Percentiles rank a stretch among this genome's conserved stretches.
phyloP scores from a whole-genome alignment of 139 green algal species.

The Gonium pectorale region DNA sequence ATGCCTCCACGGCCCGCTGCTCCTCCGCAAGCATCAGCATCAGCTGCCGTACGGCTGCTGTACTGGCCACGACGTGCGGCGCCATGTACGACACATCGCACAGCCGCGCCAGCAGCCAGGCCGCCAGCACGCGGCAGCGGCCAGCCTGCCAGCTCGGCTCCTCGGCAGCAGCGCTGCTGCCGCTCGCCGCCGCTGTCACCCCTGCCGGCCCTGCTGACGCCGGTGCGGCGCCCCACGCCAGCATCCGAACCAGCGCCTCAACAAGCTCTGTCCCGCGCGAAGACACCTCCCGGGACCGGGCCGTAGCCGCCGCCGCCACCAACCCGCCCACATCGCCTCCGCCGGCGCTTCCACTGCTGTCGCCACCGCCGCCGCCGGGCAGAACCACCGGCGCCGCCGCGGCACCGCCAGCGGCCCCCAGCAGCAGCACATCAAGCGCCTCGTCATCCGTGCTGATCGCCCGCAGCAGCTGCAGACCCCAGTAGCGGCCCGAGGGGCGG shows the following conservation, averaged over 20 bases:
- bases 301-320: neutral
- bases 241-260: neutral
- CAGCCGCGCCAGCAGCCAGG: constrained; percentile 34
- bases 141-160: constrained; percentile 12
- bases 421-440: neutral
- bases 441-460: constrained; percentile 24
- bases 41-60: constrained; percentile 28
- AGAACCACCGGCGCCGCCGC: neutral
- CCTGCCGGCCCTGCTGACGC: neutral
- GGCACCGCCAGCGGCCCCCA: neutral
- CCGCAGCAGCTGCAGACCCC: constrained; percentile 41
- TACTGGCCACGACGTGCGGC: neutral
- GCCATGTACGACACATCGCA: neutral
- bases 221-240: neutral
- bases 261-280: neutral
- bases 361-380: no score
- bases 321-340: neutral
- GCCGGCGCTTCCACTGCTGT: neutral
- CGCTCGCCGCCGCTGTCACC: no score
- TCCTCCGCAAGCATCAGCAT: constrained; percentile 10
- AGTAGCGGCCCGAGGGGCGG: constrained; percentile 20
- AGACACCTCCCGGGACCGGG: neutral
- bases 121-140: constrained; percentile 19
- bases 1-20: neutral
- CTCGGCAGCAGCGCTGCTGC: neutral